Base-by-base conservation (phyloP, 2,329 filamentous ascomycete species). In the Plectosphaerella cucumerina region DNA sequence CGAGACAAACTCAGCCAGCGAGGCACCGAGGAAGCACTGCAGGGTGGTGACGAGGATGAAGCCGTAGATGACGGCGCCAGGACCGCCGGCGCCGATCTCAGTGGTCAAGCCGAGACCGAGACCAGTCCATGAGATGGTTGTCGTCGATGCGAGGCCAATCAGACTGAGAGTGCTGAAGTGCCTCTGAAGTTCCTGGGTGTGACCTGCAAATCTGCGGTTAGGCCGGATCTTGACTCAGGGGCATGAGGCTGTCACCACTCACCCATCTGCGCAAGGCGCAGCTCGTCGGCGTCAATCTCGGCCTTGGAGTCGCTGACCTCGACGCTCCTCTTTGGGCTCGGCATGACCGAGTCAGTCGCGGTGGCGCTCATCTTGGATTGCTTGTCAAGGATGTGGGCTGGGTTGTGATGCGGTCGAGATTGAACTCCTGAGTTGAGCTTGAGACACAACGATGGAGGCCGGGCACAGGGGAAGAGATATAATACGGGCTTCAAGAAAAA, bases 51-150 rank as follows among this genome's bases (percentile, higher is more conserved):
- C 71, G 3, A 77, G 64, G 48, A 76, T 72, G 50, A 76, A 76
- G 48, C 74, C 74, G 54, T 77, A 77, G 50, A 75, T 77, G n/a
- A 77, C 65, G 11, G 71, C 70, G 12, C 72, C 69, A 18, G 75
- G 74, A 1, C 75, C 75, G 12, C 75, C 75, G 21, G 73, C 73
- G 41, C 69, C 68, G 50, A 78, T 75, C 41, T 71, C 71, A 2
- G 75, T 75, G 39, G 73, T 70, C 42, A 75, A 60, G 1, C 70
- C 70, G 4, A 73, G 60, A 14, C 73, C 72, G 2, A 75, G 65
- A 54, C 71, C 73, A 5, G 72, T 75, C 73, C 73, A 77, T 0
- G 74, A 76, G 41, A 76, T 76, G 14, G 74, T 76, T n/a, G 72
- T 72, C 6, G 73, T 74, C 6, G 74, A 75, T 1, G 74, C 74